Evolutionary conservation across 352 stramenopile species (phyloP).

Genomic region (Globisporangium parvum): DNA sequence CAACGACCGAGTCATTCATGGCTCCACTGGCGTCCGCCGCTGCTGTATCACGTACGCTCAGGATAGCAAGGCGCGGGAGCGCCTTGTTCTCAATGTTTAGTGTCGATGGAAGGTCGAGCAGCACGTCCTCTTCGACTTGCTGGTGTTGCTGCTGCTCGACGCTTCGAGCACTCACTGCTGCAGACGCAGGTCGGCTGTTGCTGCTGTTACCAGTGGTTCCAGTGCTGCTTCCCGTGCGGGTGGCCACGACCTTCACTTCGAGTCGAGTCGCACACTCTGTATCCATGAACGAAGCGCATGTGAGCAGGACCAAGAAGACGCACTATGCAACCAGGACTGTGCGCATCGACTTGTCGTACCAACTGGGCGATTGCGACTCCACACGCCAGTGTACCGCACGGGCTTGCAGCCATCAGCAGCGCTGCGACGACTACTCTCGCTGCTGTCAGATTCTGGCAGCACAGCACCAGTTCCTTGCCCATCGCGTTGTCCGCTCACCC

Average conservation of each 20-base stretch:
- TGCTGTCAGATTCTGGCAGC: not conserved
- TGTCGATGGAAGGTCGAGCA: constrained; percentile 10
- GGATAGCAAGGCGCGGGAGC: constrained; percentile 13
- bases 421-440: no score
- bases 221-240: not conserved
- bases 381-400: constrained; percentile 19
- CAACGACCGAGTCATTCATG: constrained; percentile 1
- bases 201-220: not conserved
- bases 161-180: not conserved
- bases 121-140: not conserved
- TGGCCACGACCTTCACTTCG: constrained; percentile 7
- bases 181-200: constrained; percentile 1
- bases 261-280: constrained; percentile 11
- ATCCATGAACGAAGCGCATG: not conserved
- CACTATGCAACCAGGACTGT: no score
- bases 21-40: not conserved
- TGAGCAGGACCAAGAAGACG: not conserved
- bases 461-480: constrained; percentile 16
- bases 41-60: constrained; percentile 3
- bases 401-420: not conserved
- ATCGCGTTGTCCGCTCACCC: constrained; percentile 25
- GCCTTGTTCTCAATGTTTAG: constrained; percentile 15
- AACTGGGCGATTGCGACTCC: constrained; percentile 14
- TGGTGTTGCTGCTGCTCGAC: constrained; percentile 1
- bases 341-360: constrained; percentile 10